Evolutionary conservation across 192 early-diverging fungal genomes (phyloP).

Genomic region (Mortierella antarctica): DNA sequence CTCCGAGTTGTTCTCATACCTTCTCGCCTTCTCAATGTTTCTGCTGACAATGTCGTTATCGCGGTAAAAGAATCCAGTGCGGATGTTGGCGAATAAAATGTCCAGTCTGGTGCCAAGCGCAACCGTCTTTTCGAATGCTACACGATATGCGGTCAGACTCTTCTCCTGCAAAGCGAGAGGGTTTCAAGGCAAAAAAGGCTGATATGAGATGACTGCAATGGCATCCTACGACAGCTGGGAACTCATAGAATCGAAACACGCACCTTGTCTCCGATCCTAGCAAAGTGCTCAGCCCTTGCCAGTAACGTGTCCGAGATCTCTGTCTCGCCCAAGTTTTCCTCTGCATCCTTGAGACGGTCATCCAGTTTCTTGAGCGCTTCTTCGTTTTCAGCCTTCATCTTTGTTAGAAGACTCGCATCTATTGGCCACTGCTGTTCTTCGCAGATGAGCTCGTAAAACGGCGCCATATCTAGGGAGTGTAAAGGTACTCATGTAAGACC

Average conservation of each 20-base stretch:
- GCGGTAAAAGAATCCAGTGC: slow-evolving; percentile 95
- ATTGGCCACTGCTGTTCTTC: slow-evolving; percentile 72
- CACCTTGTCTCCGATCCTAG: slow-evolving; percentile 96
- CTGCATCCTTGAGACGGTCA: slow-evolving; percentile 88
- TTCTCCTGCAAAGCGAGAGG: slow-evolving; percentile 70
- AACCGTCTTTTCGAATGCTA: slow-evolving; percentile 87
- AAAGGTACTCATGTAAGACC: no score
- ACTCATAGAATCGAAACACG: background rate
- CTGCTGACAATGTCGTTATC: slow-evolving; percentile 81
- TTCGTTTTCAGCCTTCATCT: slow-evolving; percentile 75
- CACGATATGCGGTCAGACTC: slow-evolving; percentile 84
- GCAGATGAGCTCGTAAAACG: slow-evolving; percentile 75
- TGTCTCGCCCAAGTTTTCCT: slow-evolving; percentile 93
- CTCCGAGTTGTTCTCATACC: slow-evolving; percentile 36
- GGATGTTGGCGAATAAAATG: slow-evolving; percentile 90
- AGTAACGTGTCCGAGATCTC: slow-evolving; percentile 88
- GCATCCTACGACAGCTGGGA: no score
- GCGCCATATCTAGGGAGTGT: slow-evolving; percentile 80
- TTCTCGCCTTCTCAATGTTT: slow-evolving; percentile 85
- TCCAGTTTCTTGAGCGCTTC: slow-evolving; percentile 83
- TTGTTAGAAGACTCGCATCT: slow-evolving; percentile 62
- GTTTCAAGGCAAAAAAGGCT: no score
- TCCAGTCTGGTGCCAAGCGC: slow-evolving; percentile 95
- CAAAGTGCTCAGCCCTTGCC: slow-evolving; percentile 89
- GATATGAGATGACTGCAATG: no score